Percentiles rank a stretch among this genome's conserved stretches.
Evolutionary conservation across 2,329 filamentous ascomycete species (phyloP).

Genomic region (Microthyrium microscopicum): DNA sequence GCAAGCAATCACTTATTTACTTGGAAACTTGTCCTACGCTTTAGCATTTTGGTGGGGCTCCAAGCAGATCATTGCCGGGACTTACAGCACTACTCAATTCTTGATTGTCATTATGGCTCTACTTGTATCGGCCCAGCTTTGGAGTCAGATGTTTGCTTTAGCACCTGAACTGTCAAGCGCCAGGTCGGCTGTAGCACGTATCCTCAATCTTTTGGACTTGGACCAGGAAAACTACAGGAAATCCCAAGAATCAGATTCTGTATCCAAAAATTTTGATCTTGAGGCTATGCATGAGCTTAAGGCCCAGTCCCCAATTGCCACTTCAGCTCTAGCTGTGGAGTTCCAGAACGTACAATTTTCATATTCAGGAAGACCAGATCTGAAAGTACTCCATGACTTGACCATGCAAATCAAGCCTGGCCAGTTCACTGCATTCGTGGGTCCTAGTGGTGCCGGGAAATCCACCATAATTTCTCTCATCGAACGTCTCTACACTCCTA

Average conservation of each 20-base stretch:
- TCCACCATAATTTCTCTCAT: conserved; percentile 24
- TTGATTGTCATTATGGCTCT: conserved; percentile 58
- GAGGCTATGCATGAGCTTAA: conserved; percentile 13
- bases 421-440: conserved; percentile 47
- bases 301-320: conserved; percentile 6
- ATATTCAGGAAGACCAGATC: conserved; percentile 46
- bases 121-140: conserved; percentile 55
- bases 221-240: conserved; percentile 11
- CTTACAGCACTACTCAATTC: conserved; percentile 51
- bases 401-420: conserved; percentile 40
- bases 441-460: conserved; percentile 22
- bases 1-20: conserved; percentile 42
- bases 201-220: conserved; percentile 27
- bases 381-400: conserved; percentile 39
- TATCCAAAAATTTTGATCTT: conserved; percentile 12
- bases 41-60: conserved; percentile 71
- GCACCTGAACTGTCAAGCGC: conserved; percentile 60
- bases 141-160: conserved; percentile 58
- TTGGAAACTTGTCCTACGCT: conserved; percentile 53
- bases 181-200: conserved; percentile 40
- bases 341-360: conserved; percentile 47
- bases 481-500: conserved; percentile 38
- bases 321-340: conserved; percentile 24
- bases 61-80: conserved; percentile 48
- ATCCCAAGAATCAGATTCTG: neutral